These are phyloP conservation scores for Sporothrix curviconia DNA, from an alignment of 2,329 filamentous ascomycete species.

Conservation along the genomic window DNA sequence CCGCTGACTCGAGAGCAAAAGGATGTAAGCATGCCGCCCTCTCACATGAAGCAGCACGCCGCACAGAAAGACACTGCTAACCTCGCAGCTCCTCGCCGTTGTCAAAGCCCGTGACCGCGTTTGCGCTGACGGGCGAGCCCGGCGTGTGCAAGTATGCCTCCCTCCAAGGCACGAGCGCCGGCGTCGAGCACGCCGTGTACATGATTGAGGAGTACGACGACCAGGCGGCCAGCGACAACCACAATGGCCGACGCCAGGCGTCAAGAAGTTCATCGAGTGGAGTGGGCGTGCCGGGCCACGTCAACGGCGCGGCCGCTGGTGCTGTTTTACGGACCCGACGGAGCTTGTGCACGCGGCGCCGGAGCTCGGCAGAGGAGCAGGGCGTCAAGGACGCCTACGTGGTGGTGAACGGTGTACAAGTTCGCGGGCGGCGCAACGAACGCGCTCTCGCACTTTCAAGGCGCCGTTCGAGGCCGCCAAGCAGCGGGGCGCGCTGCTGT, in stretches of 20 bases:
- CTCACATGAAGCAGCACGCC: too few species aligned
- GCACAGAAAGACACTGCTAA: too few species aligned
- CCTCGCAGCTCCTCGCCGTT: background rate
- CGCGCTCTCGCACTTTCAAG: too few species aligned
- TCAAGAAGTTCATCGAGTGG: conserved; percentile 1
- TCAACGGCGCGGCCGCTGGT: background rate
- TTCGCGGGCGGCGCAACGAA: background rate
- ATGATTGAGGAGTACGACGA: conserved; percentile 8
- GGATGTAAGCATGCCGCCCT: too few species aligned
- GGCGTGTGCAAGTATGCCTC: conserved; percentile 5
- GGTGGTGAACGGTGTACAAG: background rate
- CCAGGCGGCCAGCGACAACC: background rate
- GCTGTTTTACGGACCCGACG: background rate
- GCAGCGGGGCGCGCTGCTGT: background rate
- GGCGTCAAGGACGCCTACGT: background rate
- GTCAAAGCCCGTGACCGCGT: background rate
- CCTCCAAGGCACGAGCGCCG: background rate
- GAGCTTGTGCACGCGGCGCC: background rate
- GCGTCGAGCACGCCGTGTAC: background rate
- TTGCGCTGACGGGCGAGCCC: background rate
- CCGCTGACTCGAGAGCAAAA: too few species aligned
- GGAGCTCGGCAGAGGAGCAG: background rate
- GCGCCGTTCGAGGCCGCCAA: too few species aligned
- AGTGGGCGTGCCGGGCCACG: background rate
- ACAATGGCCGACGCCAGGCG: background rate